phyloP scores from a whole-genome alignment of 1,284 basidiomycete genomes.

The Ceratobasidium theobromae region DNA sequence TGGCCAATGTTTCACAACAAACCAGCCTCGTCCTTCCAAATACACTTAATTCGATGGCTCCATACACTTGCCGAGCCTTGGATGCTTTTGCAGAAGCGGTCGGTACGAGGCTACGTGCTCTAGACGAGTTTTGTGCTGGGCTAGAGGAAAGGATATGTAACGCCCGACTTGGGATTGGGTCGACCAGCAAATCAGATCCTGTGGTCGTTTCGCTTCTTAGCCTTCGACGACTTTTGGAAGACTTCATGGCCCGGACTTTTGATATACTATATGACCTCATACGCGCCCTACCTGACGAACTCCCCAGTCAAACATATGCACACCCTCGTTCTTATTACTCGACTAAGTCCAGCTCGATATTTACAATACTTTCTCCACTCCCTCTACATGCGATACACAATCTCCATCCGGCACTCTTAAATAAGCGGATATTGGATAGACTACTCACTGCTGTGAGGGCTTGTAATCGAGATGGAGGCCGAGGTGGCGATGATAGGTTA shows the following conservation, averaged over 20 bases:
- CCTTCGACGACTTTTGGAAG: conserved; percentile 59
- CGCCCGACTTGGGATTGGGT: conserved; percentile 51
- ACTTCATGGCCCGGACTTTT: conserved; percentile 59
- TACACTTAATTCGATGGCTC: conserved; percentile 34
- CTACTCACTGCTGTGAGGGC: conserved; percentile 21
- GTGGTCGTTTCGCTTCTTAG: conserved; percentile 67
- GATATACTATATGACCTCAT: conserved; percentile 48
- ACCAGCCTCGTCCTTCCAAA: neutral
- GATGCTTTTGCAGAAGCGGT: conserved; percentile 82
- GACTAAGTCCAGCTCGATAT: neutral
- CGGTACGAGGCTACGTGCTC: conserved; percentile 55
- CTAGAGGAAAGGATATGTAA: conserved; percentile 66
- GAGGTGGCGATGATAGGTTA: neutral
- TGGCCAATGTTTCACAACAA: conserved; percentile 32
- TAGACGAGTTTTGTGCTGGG: conserved; percentile 69
- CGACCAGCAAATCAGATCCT: conserved; percentile 31
- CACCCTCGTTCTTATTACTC: conserved; percentile 18
- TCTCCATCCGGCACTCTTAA: conserved; percentile 15
- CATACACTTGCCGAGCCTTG: conserved; percentile 55
- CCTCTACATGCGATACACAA: conserved; percentile 5
- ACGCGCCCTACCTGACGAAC: conserved; percentile 18
- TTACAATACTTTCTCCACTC: conserved; percentile 9
- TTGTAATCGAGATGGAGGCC: conserved; percentile 3
- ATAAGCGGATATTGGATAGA: conserved; percentile 19
- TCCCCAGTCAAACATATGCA: conserved; percentile 10